Percentiles rank a stretch among this genome's conserved stretches.
phyloP scores from a whole-genome alignment of 148 eudicot genomes.

The Spergularia bocconei region DNA sequence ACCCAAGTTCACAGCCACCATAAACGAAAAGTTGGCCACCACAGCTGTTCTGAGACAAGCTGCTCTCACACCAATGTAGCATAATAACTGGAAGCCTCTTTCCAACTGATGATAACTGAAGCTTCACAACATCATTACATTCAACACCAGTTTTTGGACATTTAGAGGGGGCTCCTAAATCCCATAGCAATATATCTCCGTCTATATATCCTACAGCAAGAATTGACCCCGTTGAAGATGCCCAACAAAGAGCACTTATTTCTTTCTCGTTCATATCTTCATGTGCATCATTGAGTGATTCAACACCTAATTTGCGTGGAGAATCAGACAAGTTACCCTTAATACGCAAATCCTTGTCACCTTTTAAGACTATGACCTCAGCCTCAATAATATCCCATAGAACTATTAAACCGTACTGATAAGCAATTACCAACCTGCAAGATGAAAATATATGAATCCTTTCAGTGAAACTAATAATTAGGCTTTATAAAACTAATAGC shows the following conservation, averaged over 20 bases:
- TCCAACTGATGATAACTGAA: slow-evolving; percentile 58
- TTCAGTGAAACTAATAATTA: not conserved
- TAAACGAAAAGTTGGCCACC: slow-evolving; percentile 69
- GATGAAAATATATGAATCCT: slow-evolving; percentile 9
- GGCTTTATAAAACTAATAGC: slow-evolving; percentile 5
- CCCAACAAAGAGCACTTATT: slow-evolving; percentile 79
- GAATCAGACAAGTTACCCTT: slow-evolving; percentile 40
- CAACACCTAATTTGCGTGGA: slow-evolving; percentile 28
- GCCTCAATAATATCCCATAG: slow-evolving; percentile 69
- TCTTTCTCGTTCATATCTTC: slow-evolving; percentile 60
- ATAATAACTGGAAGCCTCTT: slow-evolving; percentile 71
- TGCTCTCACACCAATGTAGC: slow-evolving; percentile 56
- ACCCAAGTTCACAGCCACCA: slow-evolving; percentile 78
- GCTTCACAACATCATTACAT: slow-evolving; percentile 53
- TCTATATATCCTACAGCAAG: slow-evolving; percentile 76
- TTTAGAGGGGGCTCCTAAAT: slow-evolving; percentile 39
- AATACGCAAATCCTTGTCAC: slow-evolving; percentile 56
- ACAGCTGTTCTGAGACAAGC: slow-evolving; percentile 37
- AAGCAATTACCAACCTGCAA: slow-evolving; percentile 64
- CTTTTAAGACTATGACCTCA: slow-evolving; percentile 46
- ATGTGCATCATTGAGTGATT: slow-evolving; percentile 29
- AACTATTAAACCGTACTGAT: slow-evolving; percentile 50
- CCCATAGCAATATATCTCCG: slow-evolving; percentile 76
- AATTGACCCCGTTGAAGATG: slow-evolving; percentile 58
- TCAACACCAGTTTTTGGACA: slow-evolving; percentile 33